phyloP scores from a whole-genome alignment of 306 rosid species.

The Cucumis cinereus region DNA sequence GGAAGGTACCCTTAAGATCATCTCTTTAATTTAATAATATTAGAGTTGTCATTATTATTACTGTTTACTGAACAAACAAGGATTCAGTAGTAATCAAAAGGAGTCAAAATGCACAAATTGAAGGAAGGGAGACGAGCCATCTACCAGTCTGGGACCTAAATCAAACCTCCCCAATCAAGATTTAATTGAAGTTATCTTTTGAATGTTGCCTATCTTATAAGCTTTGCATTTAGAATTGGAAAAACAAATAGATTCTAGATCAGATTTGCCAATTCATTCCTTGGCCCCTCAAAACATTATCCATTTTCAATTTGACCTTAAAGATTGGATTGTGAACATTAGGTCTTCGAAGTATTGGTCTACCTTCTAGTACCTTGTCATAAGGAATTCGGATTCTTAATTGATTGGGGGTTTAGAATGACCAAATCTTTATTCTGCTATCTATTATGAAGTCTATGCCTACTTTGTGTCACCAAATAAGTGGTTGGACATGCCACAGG shows the following conservation, averaged over 20 bases:
- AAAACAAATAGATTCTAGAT: neutral
- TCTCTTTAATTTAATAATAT: neutral
- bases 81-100: neutral
- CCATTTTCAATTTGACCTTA: too few relatives aligned
- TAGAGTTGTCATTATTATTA: neutral
- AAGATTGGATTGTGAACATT: too few relatives aligned
- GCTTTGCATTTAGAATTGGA: neutral
- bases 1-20: constrained; percentile 54
- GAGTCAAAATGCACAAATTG: neutral
- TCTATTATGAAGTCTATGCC: too few relatives aligned
- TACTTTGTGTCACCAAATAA: too few relatives aligned
- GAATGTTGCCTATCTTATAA: neutral
- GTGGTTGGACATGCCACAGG: too few relatives aligned
- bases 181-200: neutral
- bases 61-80: neutral
- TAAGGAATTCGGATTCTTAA: too few relatives aligned
- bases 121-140: neutral
- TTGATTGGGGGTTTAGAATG: too few relatives aligned
- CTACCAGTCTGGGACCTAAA: neutral
- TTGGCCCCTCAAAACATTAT: neutral
- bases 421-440: too few relatives aligned
- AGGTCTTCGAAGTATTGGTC: too few relatives aligned
- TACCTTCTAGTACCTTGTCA: too few relatives aligned
- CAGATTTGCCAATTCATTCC: neutral
- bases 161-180: neutral